Conservation (phyloP, 1,139 yeast genomes). For the Geotrichum aggregatum region DNA sequence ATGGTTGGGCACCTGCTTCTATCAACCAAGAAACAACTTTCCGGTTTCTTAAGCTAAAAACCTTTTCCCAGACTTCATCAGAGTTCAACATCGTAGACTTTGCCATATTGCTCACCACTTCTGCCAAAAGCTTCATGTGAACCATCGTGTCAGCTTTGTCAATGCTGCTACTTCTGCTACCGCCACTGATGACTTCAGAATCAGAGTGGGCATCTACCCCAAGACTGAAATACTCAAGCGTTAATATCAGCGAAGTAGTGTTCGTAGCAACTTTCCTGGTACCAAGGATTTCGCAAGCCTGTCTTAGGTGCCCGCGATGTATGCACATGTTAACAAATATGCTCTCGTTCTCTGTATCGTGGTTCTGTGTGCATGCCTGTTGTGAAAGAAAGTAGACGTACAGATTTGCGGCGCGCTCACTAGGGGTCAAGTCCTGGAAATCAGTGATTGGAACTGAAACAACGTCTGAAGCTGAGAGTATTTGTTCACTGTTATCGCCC, state of each 20-base stretch:
- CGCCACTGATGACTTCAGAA: no score
- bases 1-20: conserved; percentile 21
- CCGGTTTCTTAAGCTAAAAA: conserved; percentile 1
- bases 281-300: conserved; percentile 3
- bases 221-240: not conserved
- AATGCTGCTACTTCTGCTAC: no score
- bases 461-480: not conserved
- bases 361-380: conserved; percentile 2
- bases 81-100: conserved; percentile 3
- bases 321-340: conserved; percentile 15
- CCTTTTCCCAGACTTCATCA: conserved; percentile 12
- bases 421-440: conserved; percentile 1
- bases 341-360: conserved; percentile 2
- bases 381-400: conserved; percentile 13
- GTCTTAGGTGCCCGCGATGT: conserved; percentile 1
- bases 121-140: no score
- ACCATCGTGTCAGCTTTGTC: no score
- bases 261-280: conserved; percentile 8
- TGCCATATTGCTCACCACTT: no score
- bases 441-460: conserved; percentile 14
- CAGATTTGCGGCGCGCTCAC: conserved; percentile 2
- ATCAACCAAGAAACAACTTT: conserved; percentile 1
- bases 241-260: conserved; percentile 1
- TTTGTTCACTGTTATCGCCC: conserved; percentile 1
- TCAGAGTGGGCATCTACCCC: no score